A percentile compares a stretch with the other conserved stretches of the same genome.
These are phyloP conservation scores for Cephalotrichum gorgonifer DNA, from an alignment of 2,329 filamentous ascomycete genomes.

Conservation along the genomic window DNA sequence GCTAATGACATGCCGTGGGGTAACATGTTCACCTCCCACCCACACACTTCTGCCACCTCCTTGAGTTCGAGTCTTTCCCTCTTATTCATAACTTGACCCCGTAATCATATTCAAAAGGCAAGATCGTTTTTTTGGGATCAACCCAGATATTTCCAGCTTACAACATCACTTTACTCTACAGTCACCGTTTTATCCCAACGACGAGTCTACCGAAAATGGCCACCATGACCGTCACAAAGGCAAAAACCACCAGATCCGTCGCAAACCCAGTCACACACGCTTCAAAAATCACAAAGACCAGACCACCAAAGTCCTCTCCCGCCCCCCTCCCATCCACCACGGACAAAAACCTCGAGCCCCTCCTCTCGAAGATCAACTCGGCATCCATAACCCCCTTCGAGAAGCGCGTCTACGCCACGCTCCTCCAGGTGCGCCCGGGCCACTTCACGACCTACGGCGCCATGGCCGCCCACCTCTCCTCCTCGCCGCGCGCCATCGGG, in stretches of 20 bases:
- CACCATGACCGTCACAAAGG: constrained; percentile 4
- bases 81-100: too few relatives aligned
- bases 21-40: too few relatives aligned
- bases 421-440: constrained; percentile 69
- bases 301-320: constrained; percentile 4
- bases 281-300: background rate
- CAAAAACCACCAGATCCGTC: constrained; percentile 1
- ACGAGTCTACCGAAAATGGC: background rate
- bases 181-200: background rate
- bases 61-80: too few relatives aligned
- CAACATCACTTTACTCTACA: too few relatives aligned
- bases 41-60: too few relatives aligned
- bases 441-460: constrained; percentile 69
- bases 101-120: too few relatives aligned
- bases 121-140: too few relatives aligned
- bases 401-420: constrained; percentile 56
- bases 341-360: background rate
- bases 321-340: background rate
- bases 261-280: constrained; percentile 1
- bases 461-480: constrained; percentile 55
- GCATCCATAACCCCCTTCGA: constrained; percentile 35
- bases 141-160: too few relatives aligned
- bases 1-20: background rate
- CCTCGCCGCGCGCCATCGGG: constrained; percentile 67
- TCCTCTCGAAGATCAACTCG: background rate